These are phyloP conservation scores for Globisporangium alternatum DNA, from an alignment of 352 stramenopile genomes.

Conservation along the genomic window DNA sequence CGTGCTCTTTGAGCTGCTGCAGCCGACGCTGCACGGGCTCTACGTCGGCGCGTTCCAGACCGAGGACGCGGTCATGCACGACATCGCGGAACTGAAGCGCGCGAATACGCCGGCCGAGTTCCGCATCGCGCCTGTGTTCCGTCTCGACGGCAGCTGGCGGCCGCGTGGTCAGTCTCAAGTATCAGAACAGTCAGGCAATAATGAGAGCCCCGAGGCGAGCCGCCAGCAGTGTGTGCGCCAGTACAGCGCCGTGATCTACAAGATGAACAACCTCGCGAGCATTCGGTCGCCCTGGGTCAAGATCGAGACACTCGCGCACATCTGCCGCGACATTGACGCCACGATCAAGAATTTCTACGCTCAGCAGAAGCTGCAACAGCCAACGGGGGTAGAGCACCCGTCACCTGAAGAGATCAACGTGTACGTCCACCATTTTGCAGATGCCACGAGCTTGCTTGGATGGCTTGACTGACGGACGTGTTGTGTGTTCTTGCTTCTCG, in stretches of 20 bases:
- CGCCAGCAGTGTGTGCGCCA: slow-evolving; percentile 28
- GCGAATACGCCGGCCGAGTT: slow-evolving; percentile 33
- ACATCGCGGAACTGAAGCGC: slow-evolving; percentile 27
- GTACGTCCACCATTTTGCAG: slow-evolving; percentile 14
- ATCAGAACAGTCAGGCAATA: slow-evolving; percentile 5
- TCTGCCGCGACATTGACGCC: slow-evolving; percentile 46
- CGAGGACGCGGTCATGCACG: slow-evolving; percentile 43
- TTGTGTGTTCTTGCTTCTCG: background rate
- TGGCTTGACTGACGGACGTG: background rate
- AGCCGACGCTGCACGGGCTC: slow-evolving; percentile 55
- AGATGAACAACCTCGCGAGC: slow-evolving; percentile 40
- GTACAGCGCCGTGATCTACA: slow-evolving; percentile 37
- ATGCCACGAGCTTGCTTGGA: background rate
- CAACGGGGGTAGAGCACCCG: slow-evolving; percentile 5
- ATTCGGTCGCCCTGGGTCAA: slow-evolving; percentile 60
- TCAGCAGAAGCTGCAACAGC: slow-evolving; percentile 4
- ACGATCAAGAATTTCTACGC: slow-evolving; percentile 47
- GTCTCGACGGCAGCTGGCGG: slow-evolving; percentile 48
- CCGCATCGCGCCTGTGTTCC: slow-evolving; percentile 39
- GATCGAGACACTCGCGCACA: slow-evolving; percentile 34
- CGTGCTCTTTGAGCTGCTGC: slow-evolving; percentile 62
- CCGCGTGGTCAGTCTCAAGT: too few species aligned
- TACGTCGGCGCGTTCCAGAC: slow-evolving; percentile 46
- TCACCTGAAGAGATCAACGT: slow-evolving; percentile 34
- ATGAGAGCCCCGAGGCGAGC: slow-evolving; percentile 20